These are phyloP conservation scores for Aspergillus hancockii DNA, from an alignment of 495 filamentous ascomycete species.

Conservation along the genomic window DNA sequence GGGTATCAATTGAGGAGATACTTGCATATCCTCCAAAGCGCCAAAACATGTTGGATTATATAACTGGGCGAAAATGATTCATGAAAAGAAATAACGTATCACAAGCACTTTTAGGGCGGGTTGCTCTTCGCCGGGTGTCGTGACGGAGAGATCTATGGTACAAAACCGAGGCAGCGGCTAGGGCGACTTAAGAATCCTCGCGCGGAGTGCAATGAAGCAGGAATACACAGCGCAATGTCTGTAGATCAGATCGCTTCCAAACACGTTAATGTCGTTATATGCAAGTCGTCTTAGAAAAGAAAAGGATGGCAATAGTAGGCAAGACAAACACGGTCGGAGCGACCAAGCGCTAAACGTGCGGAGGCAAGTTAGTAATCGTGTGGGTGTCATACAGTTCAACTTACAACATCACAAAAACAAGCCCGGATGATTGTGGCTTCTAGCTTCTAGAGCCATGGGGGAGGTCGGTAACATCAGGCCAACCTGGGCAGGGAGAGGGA, in stretches of 20 bases:
- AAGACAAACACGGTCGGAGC: constrained; percentile 28
- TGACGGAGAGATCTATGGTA: constrained; percentile 35
- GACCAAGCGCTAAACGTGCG: constrained; percentile 34
- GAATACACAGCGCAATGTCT: constrained; percentile 7
- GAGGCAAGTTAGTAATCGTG: constrained; percentile 25
- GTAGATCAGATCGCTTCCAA: constrained; percentile 10
- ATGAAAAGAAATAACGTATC: constrained; percentile 35
- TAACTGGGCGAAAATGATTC: constrained; percentile 39
- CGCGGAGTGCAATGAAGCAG: constrained; percentile 12
- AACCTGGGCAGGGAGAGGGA: not conserved
- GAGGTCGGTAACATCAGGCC: not conserved
- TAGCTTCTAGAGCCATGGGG: constrained; percentile 1
- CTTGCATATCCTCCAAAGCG: constrained; percentile 97
- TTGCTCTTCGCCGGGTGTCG: constrained; percentile 24
- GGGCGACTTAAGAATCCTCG: constrained; percentile 14
- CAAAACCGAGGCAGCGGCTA: constrained; percentile 21
- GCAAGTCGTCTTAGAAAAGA: constrained; percentile 12
- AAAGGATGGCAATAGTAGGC: constrained; percentile 10
- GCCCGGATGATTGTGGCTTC: not conserved
- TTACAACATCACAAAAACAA: not conserved
- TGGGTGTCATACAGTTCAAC: not conserved
- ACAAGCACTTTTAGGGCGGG: constrained; percentile 23
- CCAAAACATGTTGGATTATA: constrained; percentile 88
- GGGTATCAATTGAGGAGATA: constrained; percentile 91
- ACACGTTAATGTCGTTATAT: constrained; percentile 11